A percentile compares a stretch with the other conserved stretches of the same genome.
phyloP scores from a whole-genome alignment of 306 rosid genomes.

The Rubus parviflorus region DNA sequence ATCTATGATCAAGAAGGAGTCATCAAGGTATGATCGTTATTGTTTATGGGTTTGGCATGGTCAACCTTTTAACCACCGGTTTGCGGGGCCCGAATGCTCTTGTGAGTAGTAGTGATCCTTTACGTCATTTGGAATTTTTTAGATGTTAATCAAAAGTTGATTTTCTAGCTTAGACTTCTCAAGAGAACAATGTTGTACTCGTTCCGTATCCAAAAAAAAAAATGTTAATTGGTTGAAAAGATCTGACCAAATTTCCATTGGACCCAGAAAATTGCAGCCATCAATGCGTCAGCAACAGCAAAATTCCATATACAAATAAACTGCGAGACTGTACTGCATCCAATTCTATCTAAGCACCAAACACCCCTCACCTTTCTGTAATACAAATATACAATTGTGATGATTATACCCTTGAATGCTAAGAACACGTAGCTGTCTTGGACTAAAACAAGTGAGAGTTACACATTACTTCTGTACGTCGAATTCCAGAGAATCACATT shows the following conservation, averaged over 20 bases:
- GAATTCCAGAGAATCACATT: neutral
- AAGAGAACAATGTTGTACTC: too few relatives aligned
- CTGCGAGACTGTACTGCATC: neutral
- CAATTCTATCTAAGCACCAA: too few relatives aligned
- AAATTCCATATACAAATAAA: neutral
- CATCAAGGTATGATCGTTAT: too few relatives aligned
- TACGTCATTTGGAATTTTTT: too few relatives aligned
- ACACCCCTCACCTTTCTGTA: neutral
- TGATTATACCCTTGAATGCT: neutral
- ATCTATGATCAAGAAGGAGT: too few relatives aligned
- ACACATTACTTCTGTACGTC: neutral
- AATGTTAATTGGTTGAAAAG: neutral
- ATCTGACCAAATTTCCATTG: neutral
- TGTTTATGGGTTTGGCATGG: too few relatives aligned
- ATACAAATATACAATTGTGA: neutral
- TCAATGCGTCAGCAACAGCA: neutral
- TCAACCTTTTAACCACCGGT: too few relatives aligned
- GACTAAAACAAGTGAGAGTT: neutral
- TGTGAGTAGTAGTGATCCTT: too few relatives aligned
- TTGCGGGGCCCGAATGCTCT: too few relatives aligned
- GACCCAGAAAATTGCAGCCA: neutral
- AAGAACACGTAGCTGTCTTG: neutral
- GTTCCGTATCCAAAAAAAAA: too few relatives aligned
- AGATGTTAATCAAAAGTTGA: too few relatives aligned
- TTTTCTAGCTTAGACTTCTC: too few relatives aligned